These are phyloP conservation scores for Rugonectria rugulosa DNA, from an alignment of 2,329 filamentous ascomycete species.

Conservation along the genomic window DNA sequence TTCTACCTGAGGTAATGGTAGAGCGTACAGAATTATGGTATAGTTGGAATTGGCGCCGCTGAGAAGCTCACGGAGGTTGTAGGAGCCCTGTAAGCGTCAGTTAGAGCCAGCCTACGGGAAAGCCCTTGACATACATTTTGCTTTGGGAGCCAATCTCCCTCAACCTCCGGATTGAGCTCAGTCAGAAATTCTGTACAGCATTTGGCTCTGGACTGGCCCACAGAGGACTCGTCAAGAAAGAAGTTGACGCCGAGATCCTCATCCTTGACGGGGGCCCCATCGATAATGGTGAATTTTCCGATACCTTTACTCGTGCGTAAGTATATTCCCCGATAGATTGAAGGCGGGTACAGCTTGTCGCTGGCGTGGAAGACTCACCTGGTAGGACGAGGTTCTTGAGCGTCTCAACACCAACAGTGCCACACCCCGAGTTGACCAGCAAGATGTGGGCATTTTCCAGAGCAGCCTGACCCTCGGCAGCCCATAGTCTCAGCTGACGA, in stretches of 20 bases:
- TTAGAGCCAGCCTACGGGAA: neutral
- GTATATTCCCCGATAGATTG: neutral
- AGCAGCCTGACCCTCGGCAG: slow-evolving; percentile 87
- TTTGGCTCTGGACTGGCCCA: slow-evolving; percentile 81
- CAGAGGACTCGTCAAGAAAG: slow-evolving; percentile 82
- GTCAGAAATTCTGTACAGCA: slow-evolving; percentile 78
- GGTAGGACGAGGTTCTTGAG: slow-evolving; percentile 98
- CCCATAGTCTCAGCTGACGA: slow-evolving; percentile 93
- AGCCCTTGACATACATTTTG: slow-evolving; percentile 38
- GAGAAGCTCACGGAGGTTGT: slow-evolving; percentile 53
- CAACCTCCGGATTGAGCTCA: slow-evolving; percentile 92
- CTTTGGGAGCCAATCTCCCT: slow-evolving; percentile 73
- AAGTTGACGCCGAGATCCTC: slow-evolving; percentile 95
- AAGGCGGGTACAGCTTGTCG: neutral
- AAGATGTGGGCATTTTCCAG: slow-evolving; percentile 93
- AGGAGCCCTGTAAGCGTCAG: slow-evolving; percentile 35
- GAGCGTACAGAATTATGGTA: slow-evolving; percentile 63
- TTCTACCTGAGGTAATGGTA: slow-evolving; percentile 55
- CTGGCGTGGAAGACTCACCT: slow-evolving; percentile 53
- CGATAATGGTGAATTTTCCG: slow-evolving; percentile 89
- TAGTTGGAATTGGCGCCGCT: slow-evolving; percentile 50
- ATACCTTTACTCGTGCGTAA: slow-evolving; percentile 64
- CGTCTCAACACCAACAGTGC: slow-evolving; percentile 87
- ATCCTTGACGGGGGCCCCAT: slow-evolving; percentile 78
- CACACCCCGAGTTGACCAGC: slow-evolving; percentile 85